Evolutionary conservation across 1,139 yeast species (phyloP), one percentile per base, ranked within the genome.

Genomic region (Diutina rugosa): DNA sequence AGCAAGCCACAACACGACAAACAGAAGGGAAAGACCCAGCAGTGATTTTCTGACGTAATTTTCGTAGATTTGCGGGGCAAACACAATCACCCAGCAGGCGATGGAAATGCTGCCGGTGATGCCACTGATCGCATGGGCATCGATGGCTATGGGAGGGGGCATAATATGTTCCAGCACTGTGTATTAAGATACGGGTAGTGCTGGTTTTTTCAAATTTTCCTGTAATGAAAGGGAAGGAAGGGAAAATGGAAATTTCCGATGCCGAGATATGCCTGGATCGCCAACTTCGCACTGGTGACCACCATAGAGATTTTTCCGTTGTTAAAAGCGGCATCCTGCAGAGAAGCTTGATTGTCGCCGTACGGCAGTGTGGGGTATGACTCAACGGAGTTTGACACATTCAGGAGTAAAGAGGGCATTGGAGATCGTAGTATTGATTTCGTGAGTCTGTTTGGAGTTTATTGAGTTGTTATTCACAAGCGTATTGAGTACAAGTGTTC

Each of bases 81-180:
- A 93, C 29, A 93, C 98, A 56, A 93, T 90, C 60, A 93, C 87
- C 99, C 99, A 93, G 69, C 98, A 93, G 21, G 97, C 96, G 52
- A 93, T 80, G 18, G 98, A 91, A 54, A 93, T 89, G 29, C 96
- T 87, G 63, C 97, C 97, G 28, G 93, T 81, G 59, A 90, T 87
- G 5, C 96, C 96, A 66, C 95, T 86, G 47, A 90, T 82, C 10
- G 89, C 88, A 62, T 83, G 82, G n/a, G 90, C 84, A 63, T 85
- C 88, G 58, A 87, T 72, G 46, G 79, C 76, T 41, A 85, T 80
- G 12, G 90, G 88, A 38, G 86, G 85, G 6, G 53, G 53, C 53
- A 49, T 49, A 26, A 10, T 14, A 9, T 5, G 16, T 6, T 7
- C 10, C n/a, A 8, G 49, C 6, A 10, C n/a, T 9, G 28, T 46